Evolutionary conservation across 257 asterid species (phyloP).

Genomic region (Fraxinus excelsior): DNA sequence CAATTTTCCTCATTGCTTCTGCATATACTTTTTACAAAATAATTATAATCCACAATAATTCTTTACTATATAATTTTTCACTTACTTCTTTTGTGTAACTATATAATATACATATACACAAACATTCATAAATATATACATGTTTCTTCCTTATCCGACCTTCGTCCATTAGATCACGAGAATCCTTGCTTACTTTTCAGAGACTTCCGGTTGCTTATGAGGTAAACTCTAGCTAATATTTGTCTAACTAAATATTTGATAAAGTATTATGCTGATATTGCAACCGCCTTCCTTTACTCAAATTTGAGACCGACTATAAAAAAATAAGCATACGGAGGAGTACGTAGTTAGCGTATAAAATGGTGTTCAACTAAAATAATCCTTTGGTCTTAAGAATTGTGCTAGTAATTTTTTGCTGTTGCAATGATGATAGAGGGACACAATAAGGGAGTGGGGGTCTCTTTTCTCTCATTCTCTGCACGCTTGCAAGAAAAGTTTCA

Average conservation of each 20-base stretch:
- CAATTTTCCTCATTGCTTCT: not conserved
- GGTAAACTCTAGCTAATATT: not conserved
- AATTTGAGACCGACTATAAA: not conserved
- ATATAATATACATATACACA: not conserved
- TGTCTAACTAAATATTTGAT: not conserved
- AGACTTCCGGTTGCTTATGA: not conserved
- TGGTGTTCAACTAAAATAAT: not conserved
- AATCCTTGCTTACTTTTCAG: not conserved
- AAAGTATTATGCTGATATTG: not conserved
- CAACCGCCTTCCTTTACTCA: not conserved
- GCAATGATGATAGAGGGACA: slow-evolving; percentile 21
- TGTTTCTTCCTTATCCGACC: not conserved
- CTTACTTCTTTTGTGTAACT: not conserved
- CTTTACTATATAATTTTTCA: not conserved
- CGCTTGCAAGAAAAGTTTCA: slow-evolving; percentile 20
- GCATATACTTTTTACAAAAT: not conserved
- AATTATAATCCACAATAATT: not conserved
- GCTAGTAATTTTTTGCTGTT: not conserved
- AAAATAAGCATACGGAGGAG: not conserved
- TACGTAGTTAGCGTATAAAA: not conserved
- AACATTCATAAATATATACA: not conserved
- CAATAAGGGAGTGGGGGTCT: not conserved
- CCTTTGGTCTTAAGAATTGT: not conserved
- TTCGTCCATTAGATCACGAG: not conserved
- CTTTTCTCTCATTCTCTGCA: slow-evolving; percentile 20